phyloP scores from a whole-genome alignment of 1,139 yeast species.

The Suhomyces anneliseae region DNA sequence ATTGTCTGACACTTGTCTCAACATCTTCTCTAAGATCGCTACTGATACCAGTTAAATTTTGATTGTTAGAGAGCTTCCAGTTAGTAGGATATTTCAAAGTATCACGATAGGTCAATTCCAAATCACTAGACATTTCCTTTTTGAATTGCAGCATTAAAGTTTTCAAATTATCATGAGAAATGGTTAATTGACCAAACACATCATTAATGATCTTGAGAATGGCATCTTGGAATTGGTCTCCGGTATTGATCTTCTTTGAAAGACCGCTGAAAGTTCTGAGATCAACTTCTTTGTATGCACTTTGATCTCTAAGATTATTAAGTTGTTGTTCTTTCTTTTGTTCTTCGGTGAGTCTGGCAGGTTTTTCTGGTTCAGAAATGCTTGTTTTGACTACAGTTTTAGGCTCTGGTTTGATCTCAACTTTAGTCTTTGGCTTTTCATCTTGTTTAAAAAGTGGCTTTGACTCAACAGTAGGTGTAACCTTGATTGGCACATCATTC shows the following conservation, averaged over 20 bases:
- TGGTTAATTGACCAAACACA: slow-evolving; percentile 10
- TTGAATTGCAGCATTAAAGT: slow-evolving; percentile 7
- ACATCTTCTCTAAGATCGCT: slow-evolving; percentile 6
- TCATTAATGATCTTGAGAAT: slow-evolving; percentile 7
- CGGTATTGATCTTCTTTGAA: slow-evolving; percentile 3
- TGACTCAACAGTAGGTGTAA: too few relatives aligned
- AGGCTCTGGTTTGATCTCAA: background rate
- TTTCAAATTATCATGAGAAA: slow-evolving; percentile 11
- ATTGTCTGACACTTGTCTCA: background rate
- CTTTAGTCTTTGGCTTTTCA: too few relatives aligned
- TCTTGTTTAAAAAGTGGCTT: too few relatives aligned
- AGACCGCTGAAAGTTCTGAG: slow-evolving; percentile 12
- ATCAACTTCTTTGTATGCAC: slow-evolving; percentile 10
- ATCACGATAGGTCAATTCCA: slow-evolving; percentile 3
- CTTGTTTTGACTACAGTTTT: background rate
- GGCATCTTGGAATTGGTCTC: slow-evolving; percentile 3
- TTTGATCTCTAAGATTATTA: slow-evolving; percentile 5
- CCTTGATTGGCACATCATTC: too few relatives aligned
- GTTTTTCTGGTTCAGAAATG: too few relatives aligned
- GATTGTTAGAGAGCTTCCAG: slow-evolving; percentile 13
- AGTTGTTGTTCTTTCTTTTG: too few relatives aligned
- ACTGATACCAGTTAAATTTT: slow-evolving; percentile 9
- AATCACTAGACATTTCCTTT: slow-evolving; percentile 6
- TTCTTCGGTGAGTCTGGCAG: too few relatives aligned
- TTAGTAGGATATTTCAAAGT: slow-evolving; percentile 9